phyloP scores from a whole-genome alignment of 352 stramenopile genomes.

The Pythium aquatile region DNA sequence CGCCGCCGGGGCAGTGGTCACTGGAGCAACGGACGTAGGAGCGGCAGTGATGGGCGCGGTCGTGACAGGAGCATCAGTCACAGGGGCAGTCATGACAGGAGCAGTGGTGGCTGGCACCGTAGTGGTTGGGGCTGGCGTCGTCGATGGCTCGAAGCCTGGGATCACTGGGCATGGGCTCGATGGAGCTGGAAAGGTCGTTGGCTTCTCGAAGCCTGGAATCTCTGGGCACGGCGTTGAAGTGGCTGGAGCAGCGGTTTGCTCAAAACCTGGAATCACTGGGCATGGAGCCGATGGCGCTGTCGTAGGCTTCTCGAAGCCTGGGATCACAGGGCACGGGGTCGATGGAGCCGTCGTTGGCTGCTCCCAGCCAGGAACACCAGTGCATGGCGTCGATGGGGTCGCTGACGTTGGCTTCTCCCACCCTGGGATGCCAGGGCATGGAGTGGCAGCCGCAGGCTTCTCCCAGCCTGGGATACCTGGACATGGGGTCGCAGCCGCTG shows the following conservation, averaged over 20 bases:
- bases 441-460: slow-evolving; percentile 20
- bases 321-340: not conserved
- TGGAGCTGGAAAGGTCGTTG: slow-evolving; percentile 27
- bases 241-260: slow-evolving; percentile 12
- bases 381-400: slow-evolving; percentile 27
- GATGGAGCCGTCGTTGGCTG: slow-evolving; percentile 14
- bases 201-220: slow-evolving; percentile 27
- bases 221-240: slow-evolving; percentile 27
- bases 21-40: not conserved
- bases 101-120: not conserved
- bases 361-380: slow-evolving; percentile 28
- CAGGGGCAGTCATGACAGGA: slow-evolving; percentile 13
- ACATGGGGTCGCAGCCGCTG: slow-evolving; percentile 16
- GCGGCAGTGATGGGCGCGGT: not conserved
- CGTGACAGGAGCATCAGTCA: not conserved
- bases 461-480: slow-evolving; percentile 26
- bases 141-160: not conserved
- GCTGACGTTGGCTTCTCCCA: slow-evolving; percentile 21
- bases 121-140: slow-evolving; percentile 7
- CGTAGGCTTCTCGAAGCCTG: slow-evolving; percentile 8
- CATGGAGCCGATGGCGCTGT: slow-evolving; percentile 27
- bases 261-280: slow-evolving; percentile 25
- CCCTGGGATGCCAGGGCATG: slow-evolving; percentile 19
- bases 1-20: slow-evolving; percentile 17
- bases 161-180: not conserved